Evolutionary conservation across 352 stramenopile genomes (phyloP).

Genomic region (Globisporangium orthogonon): DNA sequence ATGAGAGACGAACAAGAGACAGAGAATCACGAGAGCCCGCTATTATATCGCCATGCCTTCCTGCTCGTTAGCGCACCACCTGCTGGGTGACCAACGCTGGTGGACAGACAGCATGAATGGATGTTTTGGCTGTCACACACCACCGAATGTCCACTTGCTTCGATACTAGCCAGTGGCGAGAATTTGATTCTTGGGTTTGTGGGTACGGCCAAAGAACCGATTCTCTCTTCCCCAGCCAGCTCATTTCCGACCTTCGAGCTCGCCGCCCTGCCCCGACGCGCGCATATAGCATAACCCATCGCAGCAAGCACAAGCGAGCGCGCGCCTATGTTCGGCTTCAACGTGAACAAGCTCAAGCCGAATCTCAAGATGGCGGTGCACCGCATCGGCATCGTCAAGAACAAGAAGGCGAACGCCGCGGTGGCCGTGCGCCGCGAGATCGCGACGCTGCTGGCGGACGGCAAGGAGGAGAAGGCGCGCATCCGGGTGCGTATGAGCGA

Average conservation of each 20-base stretch:
- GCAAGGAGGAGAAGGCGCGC: constrained; percentile 92
- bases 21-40: neutral
- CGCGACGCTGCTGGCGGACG: constrained; percentile 65
- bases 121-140: neutral
- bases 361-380: constrained; percentile 92
- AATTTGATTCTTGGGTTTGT: neutral
- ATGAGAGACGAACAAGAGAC: neutral
- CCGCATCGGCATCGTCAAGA: constrained; percentile 88
- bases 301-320: neutral
- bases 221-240: too few species aligned
- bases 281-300: neutral
- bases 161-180: neutral
- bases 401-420: constrained; percentile 86
- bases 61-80: too few species aligned
- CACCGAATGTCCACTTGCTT: neutral
- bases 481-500: constrained; percentile 78
- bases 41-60: neutral
- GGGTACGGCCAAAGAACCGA: neutral
- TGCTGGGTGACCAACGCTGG: neutral
- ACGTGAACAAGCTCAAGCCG: constrained; percentile 90
- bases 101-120: too few species aligned
- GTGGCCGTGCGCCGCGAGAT: constrained; percentile 75
- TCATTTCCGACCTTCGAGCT: neutral
- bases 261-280: neutral
- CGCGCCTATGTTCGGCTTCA: constrained; percentile 79